Percentiles rank a stretch among this genome's conserved stretches.
Conservation (phyloP, 805 yeast genomes). For the Metschnikowia bowlesiae region DNA sequence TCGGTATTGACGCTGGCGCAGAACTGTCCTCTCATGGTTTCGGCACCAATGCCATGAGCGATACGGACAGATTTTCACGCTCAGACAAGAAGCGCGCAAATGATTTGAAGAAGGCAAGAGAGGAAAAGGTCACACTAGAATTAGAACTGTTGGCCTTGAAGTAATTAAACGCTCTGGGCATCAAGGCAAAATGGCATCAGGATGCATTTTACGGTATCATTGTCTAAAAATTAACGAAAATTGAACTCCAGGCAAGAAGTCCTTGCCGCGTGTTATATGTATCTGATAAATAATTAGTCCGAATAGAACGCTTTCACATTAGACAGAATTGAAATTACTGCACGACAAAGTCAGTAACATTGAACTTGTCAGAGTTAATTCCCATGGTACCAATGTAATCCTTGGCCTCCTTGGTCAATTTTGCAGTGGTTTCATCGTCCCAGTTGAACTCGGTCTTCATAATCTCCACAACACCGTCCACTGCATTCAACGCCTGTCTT, state of each 20-base stretch:
- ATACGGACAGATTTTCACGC: slow-evolving; percentile 14
- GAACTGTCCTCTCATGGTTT: slow-evolving; percentile 6
- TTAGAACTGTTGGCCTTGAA: slow-evolving; percentile 16
- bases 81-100: slow-evolving; percentile 33
- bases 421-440: slow-evolving; percentile 55
- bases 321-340: slow-evolving; percentile 7
- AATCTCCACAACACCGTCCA: slow-evolving; percentile 79
- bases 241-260: slow-evolving; percentile 2
- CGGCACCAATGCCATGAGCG: slow-evolving; percentile 12
- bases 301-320: neutral
- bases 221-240: neutral
- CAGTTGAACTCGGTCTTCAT: slow-evolving; percentile 80
- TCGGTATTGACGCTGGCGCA: slow-evolving; percentile 7
- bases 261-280: slow-evolving; percentile 1
- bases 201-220: neutral
- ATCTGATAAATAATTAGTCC: slow-evolving; percentile 4
- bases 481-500: slow-evolving; percentile 71
- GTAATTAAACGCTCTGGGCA: neutral
- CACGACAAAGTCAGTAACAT: slow-evolving; percentile 17
- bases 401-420: slow-evolving; percentile 48
- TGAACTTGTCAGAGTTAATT: slow-evolving; percentile 22
- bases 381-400: slow-evolving; percentile 65
- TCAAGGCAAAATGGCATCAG: neutral
- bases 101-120: slow-evolving; percentile 35
- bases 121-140: slow-evolving; percentile 29